These are phyloP conservation scores for Plasmodium gonderi DNA, from an alignment of 169 alveolate species.

Conservation along the genomic window DNA sequence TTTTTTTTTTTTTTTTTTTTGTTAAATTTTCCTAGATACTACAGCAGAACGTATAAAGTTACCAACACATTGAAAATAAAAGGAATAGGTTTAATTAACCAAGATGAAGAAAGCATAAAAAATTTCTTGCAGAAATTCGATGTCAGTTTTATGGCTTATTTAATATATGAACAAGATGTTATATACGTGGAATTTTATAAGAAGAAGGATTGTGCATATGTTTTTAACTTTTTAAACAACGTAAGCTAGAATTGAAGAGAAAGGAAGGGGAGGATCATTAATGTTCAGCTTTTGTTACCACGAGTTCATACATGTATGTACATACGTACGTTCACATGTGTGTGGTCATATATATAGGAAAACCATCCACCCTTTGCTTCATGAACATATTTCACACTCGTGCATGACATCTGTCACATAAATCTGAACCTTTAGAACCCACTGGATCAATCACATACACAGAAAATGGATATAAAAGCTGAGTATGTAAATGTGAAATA, in stretches of 20 bases:
- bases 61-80: constrained; percentile 28
- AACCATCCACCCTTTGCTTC: neutral
- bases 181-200: constrained; percentile 40
- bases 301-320: neutral
- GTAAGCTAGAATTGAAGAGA: constrained; percentile 1
- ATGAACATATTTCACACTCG: neutral
- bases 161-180: constrained; percentile 17
- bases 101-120: constrained; percentile 13
- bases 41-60: constrained; percentile 33
- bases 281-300: neutral
- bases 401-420: neutral
- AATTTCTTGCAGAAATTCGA: constrained; percentile 3
- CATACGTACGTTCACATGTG: neutral
- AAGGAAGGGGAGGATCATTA: neutral
- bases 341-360: neutral
- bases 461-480: neutral
- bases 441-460: neutral
- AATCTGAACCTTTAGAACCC: too few relatives aligned
- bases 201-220: constrained; percentile 31
- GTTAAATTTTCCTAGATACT: neutral
- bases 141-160: constrained; percentile 27
- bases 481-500: constrained; percentile 40
- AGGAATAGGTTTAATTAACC: constrained; percentile 32
- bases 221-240: constrained; percentile 18
- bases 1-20: neutral